phyloP scores from a whole-genome alignment of 2,329 filamentous ascomycete species.

The Aureobasidium sp. region DNA sequence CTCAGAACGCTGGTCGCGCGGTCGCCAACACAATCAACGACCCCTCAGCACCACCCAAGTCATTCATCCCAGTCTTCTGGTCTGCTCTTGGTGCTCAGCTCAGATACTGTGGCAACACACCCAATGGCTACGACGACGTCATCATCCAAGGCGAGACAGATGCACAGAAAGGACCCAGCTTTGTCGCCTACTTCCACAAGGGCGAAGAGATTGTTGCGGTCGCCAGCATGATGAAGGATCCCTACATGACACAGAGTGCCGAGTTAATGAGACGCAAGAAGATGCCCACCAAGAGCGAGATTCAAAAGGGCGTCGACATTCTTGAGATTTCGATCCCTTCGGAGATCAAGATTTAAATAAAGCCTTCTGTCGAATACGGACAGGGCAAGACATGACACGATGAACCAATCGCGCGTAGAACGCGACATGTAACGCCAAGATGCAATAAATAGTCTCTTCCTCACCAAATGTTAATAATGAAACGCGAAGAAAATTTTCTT shows the following conservation, averaged over 20 bases:
- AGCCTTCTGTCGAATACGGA: background rate
- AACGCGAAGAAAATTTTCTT: background rate
- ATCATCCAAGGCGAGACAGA: slow-evolving; percentile 70
- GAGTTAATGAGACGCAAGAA: slow-evolving; percentile 76
- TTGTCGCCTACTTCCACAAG: slow-evolving; percentile 81
- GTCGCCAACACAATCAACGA: slow-evolving; percentile 72
- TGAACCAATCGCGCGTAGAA: background rate
- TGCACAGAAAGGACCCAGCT: slow-evolving; percentile 55
- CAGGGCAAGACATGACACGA: background rate
- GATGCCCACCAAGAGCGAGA: slow-evolving; percentile 76
- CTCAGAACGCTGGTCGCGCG: slow-evolving; percentile 80
- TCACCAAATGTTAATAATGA: slow-evolving; percentile 9
- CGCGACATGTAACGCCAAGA: slow-evolving; percentile 14
- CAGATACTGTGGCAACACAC: slow-evolving; percentile 86
- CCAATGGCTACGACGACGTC: slow-evolving; percentile 76
- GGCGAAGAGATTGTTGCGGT: slow-evolving; percentile 84
- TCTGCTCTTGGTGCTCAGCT: slow-evolving; percentile 84
- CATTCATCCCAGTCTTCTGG: slow-evolving; percentile 95
- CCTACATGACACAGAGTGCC: slow-evolving; percentile 71
- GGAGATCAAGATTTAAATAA: slow-evolving; percentile 39
- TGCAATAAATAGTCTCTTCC: slow-evolving; percentile 4
- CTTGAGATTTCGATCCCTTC: slow-evolving; percentile 39
- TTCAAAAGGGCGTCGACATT: slow-evolving; percentile 54
- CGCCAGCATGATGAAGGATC: slow-evolving; percentile 84
- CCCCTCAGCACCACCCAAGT: slow-evolving; percentile 52